Conservation (phyloP, 768 basidiomycete genomes). For the Grammothele lineata region DNA sequence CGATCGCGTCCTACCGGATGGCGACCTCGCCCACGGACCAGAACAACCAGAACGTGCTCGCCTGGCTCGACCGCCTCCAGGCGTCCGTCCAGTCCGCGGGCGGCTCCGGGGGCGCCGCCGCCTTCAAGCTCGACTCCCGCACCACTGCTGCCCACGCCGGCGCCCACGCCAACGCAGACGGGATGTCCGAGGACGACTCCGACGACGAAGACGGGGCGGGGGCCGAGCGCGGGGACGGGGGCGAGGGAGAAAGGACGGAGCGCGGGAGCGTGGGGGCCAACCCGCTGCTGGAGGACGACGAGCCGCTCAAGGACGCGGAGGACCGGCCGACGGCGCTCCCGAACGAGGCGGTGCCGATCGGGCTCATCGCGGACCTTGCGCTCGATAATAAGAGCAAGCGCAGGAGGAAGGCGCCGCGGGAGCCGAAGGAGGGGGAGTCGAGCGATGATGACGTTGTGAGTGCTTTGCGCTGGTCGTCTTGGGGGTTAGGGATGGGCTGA, state of each 20-base stretch:
- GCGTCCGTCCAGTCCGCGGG: conserved; percentile 51
- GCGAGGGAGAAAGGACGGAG: conserved; percentile 18
- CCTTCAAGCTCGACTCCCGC: conserved; percentile 43
- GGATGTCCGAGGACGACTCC: conserved; percentile 21
- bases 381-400: conserved; percentile 51
- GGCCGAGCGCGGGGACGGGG: conserved; percentile 8
- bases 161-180: no score
- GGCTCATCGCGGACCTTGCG: conserved; percentile 68
- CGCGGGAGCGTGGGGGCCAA: conserved; percentile 16
- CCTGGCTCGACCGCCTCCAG: conserved; percentile 68
- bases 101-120: conserved; percentile 38
- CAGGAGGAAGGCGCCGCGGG: conserved; percentile 13
- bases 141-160: no score
- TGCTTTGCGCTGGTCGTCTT: conserved; percentile 10
- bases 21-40: conserved; percentile 74
- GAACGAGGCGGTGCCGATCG: conserved; percentile 70
- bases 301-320: conserved; percentile 34
- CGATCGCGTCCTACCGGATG: conserved; percentile 74
- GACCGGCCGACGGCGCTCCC: conserved; percentile 52
- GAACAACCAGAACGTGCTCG: conserved; percentile 62
- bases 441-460: conserved; percentile 61
- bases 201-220: conserved; percentile 18
- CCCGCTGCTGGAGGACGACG: conserved; percentile 20
- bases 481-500: conserved; percentile 7
- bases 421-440: conserved; percentile 11